Evolutionary conservation across 805 yeast species (phyloP).

Genomic region (Soucietia sequanensis): DNA sequence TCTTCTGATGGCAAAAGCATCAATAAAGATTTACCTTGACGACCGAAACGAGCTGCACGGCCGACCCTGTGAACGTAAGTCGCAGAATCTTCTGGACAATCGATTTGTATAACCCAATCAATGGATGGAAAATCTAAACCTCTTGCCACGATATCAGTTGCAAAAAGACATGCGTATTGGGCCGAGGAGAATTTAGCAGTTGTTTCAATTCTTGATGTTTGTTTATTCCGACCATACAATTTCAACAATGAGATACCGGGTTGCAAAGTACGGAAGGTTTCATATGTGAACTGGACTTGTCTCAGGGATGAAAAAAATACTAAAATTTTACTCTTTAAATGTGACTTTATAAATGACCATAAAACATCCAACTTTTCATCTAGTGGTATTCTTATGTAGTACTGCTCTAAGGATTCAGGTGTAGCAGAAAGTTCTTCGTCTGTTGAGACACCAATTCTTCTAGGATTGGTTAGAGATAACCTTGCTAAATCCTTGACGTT

Average conservation of each 20-base stretch:
- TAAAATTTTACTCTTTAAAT: constrained; percentile 72
- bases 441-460: constrained; percentile 38
- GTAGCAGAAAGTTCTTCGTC: constrained; percentile 60
- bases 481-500: constrained; percentile 81
- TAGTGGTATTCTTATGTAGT: constrained; percentile 67
- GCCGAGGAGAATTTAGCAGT: constrained; percentile 74
- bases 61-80: constrained; percentile 93
- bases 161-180: constrained; percentile 77
- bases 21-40: constrained; percentile 76
- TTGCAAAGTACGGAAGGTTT: constrained; percentile 79
- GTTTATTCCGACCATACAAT: constrained; percentile 87
- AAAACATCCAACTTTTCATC: constrained; percentile 82
- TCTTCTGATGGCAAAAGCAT: constrained; percentile 85
- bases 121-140: constrained; percentile 92
- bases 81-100: constrained; percentile 86
- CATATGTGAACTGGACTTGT: constrained; percentile 88
- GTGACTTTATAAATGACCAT: constrained; percentile 84
- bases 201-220: constrained; percentile 83
- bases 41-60: constrained; percentile 84
- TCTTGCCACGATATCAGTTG: constrained; percentile 90
- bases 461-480: constrained; percentile 64
- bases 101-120: constrained; percentile 93
- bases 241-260: constrained; percentile 90
- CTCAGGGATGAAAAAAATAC: constrained; percentile 87
- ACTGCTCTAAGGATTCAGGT: constrained; percentile 84